Evolutionary conservation across 495 filamentous ascomycete genomes (phyloP).

Genomic region (Terfezia claveryi): DNA sequence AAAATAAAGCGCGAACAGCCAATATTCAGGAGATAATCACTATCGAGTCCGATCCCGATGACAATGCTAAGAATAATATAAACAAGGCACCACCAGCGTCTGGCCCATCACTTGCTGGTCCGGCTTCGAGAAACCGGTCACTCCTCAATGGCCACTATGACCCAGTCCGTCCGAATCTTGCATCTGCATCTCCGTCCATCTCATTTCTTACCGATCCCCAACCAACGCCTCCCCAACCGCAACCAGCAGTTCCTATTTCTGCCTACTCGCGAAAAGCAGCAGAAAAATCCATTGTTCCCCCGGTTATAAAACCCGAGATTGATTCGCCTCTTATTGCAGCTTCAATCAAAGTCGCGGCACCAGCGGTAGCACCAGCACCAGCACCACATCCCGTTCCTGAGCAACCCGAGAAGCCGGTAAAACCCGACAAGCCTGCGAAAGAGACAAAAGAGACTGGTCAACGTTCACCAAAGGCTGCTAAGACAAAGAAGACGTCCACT

Average conservation of each 20-base stretch:
- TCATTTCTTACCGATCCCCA: constrained; percentile 17
- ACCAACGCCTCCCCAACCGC: constrained; percentile 7
- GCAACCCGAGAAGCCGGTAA: not conserved
- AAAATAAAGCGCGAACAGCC: not conserved
- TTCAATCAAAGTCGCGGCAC: not conserved
- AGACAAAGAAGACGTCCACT: constrained; percentile 5
- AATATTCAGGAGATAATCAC: not conserved
- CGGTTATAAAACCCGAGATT: not conserved
- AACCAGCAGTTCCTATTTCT: constrained; percentile 1
- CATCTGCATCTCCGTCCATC: constrained; percentile 19
- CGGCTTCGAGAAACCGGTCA: constrained; percentile 1
- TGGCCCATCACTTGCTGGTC: not conserved
- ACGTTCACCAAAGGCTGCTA: not conserved
- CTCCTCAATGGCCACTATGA: not conserved
- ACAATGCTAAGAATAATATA: constrained; percentile 2
- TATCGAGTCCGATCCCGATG: not conserved
- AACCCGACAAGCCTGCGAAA: not conserved
- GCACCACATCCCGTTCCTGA: not conserved
- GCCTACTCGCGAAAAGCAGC: constrained; percentile 3
- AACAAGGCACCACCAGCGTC: not conserved
- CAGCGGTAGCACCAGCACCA: not conserved
- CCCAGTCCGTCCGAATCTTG: constrained; percentile 8
- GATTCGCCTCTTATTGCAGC: not conserved
- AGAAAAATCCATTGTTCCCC: not conserved
- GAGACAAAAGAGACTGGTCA: not conserved